Evolutionary conservation across 352 stramenopile genomes (phyloP).

Genomic region (Phytophthora sp.): DNA sequence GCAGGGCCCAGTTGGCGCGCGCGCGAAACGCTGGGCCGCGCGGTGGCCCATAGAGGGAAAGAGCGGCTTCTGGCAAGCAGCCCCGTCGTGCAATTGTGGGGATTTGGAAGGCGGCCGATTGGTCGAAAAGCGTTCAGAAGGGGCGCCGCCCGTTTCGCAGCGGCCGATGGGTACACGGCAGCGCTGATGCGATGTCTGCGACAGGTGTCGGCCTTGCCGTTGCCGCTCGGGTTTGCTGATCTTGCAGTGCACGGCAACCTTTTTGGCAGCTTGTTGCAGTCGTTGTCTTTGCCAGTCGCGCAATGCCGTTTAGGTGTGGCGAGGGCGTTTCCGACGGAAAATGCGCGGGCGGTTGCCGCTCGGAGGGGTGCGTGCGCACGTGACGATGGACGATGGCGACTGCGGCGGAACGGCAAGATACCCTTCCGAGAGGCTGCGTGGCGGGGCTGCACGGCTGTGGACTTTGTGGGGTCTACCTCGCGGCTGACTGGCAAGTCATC

Average conservation of each 20-base stretch:
- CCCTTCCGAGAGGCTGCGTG: neutral
- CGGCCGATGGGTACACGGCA: slow-evolving; percentile 1
- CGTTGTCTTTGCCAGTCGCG: no score
- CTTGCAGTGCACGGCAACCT: neutral
- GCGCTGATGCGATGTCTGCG: slow-evolving; percentile 21
- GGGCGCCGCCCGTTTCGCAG: neutral
- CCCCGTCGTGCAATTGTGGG: slow-evolving; percentile 33
- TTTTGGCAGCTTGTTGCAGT: neutral
- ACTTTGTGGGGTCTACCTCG: neutral
- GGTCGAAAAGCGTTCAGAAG: slow-evolving; percentile 30
- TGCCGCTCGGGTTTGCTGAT: neutral
- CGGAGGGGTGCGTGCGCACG: slow-evolving; percentile 17
- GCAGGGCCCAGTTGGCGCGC: slow-evolving; percentile 2
- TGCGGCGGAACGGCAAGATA: slow-evolving; percentile 20
- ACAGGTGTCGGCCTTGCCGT: slow-evolving; percentile 17
- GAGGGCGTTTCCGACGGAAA: slow-evolving; percentile 1
- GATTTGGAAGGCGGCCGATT: slow-evolving; percentile 19
- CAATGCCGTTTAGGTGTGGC: slow-evolving; percentile 11
- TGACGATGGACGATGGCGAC: slow-evolving; percentile 28
- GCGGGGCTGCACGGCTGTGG: neutral
- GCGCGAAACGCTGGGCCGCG: slow-evolving; percentile 12
- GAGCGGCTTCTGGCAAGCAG: slow-evolving; percentile 24
- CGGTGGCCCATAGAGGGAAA: slow-evolving; percentile 6
- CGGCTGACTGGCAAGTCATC: neutral
- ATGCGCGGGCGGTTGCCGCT: neutral